Base-by-base conservation (phyloP, 345 rosid species). In the Psidium friedrichsthalianum region DNA sequence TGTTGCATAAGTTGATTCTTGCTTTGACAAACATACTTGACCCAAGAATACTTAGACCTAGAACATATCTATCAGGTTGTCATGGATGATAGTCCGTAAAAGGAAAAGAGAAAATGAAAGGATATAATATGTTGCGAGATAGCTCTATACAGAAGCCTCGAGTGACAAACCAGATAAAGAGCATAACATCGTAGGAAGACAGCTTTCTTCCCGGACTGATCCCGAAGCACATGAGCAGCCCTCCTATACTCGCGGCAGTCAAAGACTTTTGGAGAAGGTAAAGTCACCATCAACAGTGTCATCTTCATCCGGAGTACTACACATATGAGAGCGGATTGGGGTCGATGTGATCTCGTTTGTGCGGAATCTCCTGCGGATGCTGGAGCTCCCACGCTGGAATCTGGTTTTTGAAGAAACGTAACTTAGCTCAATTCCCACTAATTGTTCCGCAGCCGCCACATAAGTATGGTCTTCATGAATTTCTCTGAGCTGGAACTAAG, bases 331-430 rank as follows among this genome's bases (percentile, higher is more conserved):
- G 93, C 86, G 16, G 16, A 88, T 83, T 12, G 99, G 98, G 2
- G 99, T 96, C 20, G 94, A 92, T 59, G 89, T 89, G 83, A 94
- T 86, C 83, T 97, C 99, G 85, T 88, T 94, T 80, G 99, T 95
- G 82, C 97, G 91, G 85, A 93, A 97, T 83, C 98, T 91, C 88
- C 99, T 85, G 12, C 97, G 90, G 56, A 96, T 96, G 88, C 99
- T 97, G 8, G 99, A 96, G 92, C 98, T 97, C 89, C 99, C 99
- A 82, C 98, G 93, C 89, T 97, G 99, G 90, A 97, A 97, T 85
- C 99, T 89, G 18, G 99, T 97, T 90, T 97, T 97, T 8, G 99
- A 88, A 82, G n/a, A n/a, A n/a, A n/a, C n/a, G n/a, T n/a, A n/a
- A n/a, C n/a, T n/a, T n/a, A 92, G 96, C 90, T 96, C 98, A 16